A percentile compares a stretch with the other conserved stretches of the same genome.
These are phyloP conservation scores for Paraphoma chrysanthemicola DNA, from an alignment of 2,329 filamentous ascomycete genomes.

Conservation along the genomic window DNA sequence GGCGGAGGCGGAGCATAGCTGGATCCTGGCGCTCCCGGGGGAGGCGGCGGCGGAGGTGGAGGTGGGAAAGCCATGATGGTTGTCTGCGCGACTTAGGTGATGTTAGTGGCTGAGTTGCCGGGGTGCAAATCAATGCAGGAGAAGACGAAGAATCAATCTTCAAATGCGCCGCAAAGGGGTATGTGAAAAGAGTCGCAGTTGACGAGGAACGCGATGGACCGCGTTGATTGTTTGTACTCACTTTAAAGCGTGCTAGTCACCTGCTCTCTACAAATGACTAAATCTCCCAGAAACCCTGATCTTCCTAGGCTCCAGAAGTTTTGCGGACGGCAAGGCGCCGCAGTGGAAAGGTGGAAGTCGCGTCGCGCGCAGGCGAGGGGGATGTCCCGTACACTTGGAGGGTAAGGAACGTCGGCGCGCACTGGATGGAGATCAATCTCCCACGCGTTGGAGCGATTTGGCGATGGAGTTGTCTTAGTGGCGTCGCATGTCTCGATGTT, in stretches of 20 bases:
- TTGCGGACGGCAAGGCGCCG: conserved; percentile 32
- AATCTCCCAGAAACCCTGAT: background rate
- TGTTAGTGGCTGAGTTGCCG: background rate
- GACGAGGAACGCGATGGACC: background rate
- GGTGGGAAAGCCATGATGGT: conserved; percentile 34
- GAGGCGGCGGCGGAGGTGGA: conserved; percentile 54
- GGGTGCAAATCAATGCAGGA: background rate
- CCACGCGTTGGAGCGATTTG: conserved; percentile 38
- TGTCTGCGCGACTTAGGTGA: background rate
- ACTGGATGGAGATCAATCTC: conserved; percentile 25
- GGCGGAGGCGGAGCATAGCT: conserved; percentile 60
- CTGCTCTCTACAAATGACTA: background rate
- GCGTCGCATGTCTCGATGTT: conserved; percentile 31
- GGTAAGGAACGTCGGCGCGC: conserved; percentile 22
- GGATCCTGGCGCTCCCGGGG: conserved; percentile 33
- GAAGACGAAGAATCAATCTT: background rate
- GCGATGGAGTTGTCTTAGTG: conserved; percentile 31
- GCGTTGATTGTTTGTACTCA: too few species aligned
- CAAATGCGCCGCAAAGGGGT: conserved; percentile 1
- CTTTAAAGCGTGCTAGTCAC: too few species aligned
- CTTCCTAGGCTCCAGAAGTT: conserved; percentile 28
- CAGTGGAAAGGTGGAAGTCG: conserved; percentile 25
- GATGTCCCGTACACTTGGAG: conserved; percentile 14
- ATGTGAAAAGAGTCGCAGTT: background rate
- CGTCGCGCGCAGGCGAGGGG: conserved; percentile 23